Evolutionary conservation across 129 eudicot genomes (phyloP).

Genomic region (Lactuca saligna): DNA sequence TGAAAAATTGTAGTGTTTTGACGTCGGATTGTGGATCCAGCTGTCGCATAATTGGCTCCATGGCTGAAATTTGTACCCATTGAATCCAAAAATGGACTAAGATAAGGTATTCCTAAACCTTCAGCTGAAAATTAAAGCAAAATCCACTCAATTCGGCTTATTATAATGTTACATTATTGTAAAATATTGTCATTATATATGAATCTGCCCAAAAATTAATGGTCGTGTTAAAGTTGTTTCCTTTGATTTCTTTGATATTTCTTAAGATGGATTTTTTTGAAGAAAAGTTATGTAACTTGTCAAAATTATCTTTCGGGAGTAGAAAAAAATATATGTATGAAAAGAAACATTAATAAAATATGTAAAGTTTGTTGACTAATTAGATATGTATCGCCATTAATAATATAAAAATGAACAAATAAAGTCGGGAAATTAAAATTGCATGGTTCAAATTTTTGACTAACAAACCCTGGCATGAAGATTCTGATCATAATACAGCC

Average conservation of each 20-base stretch:
- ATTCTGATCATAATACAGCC: neutral
- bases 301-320: neutral
- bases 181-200: too few species aligned
- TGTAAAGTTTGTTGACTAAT: too few species aligned
- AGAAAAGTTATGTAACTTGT: neutral
- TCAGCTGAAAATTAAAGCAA: constrained; percentile 49
- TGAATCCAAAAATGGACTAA: constrained; percentile 66
- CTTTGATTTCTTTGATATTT: too few species aligned
- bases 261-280: too few species aligned
- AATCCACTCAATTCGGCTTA: neutral
- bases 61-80: constrained; percentile 71
- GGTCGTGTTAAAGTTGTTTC: too few species aligned
- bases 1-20: constrained; percentile 61
- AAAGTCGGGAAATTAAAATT: neutral
- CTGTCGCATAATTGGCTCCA: constrained; percentile 80
- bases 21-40: constrained; percentile 68
- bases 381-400: neutral
- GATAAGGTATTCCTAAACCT: constrained; percentile 53
- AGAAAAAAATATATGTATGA: too few species aligned
- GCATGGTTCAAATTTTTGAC: neutral
- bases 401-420: too few species aligned
- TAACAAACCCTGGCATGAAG: neutral
- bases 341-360: neutral
- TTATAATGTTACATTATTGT: too few species aligned
- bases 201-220: too few species aligned